Evolutionary conservation across 805 yeast species (phyloP).

Genomic region (Saccharomycopsis sp.): DNA sequence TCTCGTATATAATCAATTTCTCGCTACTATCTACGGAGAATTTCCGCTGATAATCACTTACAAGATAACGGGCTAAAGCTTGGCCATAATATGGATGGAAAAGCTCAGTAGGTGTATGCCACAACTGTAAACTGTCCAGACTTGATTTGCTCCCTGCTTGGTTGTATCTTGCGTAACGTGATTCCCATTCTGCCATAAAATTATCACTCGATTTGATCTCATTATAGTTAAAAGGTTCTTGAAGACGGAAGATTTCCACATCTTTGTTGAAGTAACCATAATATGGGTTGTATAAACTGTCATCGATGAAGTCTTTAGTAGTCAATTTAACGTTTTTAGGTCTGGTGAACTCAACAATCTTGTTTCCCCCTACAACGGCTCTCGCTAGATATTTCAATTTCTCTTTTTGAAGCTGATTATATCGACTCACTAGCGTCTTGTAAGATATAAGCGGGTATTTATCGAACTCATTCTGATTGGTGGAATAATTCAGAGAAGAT

Average conservation of each 20-base stretch:
- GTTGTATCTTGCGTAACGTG: constrained; percentile 47
- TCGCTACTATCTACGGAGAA: constrained; percentile 42
- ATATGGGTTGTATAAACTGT: constrained; percentile 70
- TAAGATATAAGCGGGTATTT: constrained; percentile 38
- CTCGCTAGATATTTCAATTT: constrained; percentile 24
- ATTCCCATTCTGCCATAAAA: constrained; percentile 62
- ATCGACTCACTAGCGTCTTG: constrained; percentile 28
- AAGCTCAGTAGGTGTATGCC: constrained; percentile 89
- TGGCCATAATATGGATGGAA: constrained; percentile 83
- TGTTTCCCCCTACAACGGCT: not conserved
- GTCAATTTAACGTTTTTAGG: constrained; percentile 66
- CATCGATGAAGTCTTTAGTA: constrained; percentile 77
- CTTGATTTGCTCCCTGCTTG: constrained; percentile 28
- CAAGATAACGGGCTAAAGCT: constrained; percentile 73
- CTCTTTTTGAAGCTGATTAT: not conserved
- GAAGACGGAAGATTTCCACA: constrained; percentile 68
- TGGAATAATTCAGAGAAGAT: constrained; percentile 25
- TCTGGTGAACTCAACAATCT: constrained; percentile 29
- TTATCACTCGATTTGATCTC: constrained; percentile 57
- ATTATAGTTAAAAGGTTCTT: constrained; percentile 47
- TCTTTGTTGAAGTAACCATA: constrained; percentile 80
- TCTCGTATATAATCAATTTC: constrained; percentile 63
- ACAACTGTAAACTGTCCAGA: constrained; percentile 45
- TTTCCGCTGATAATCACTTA: constrained; percentile 63
- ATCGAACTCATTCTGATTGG: constrained; percentile 33